Percentiles rank a stretch among this genome's conserved stretches.
Evolutionary conservation across 495 filamentous ascomycete genomes (phyloP).

Genomic region (Evansstolkia leycettana): DNA sequence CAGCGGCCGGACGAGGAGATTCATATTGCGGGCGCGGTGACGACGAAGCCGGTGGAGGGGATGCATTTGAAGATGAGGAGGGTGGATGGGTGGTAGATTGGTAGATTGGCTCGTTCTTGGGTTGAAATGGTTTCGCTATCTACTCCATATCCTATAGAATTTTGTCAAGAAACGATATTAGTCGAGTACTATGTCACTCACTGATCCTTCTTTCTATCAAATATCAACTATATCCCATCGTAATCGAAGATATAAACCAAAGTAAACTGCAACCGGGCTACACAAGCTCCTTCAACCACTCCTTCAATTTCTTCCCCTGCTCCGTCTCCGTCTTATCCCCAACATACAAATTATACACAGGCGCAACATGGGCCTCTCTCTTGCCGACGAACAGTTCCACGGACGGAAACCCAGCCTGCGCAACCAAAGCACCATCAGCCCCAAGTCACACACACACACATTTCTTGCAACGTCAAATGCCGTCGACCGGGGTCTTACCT

Average conservation of each 20-base stretch:
- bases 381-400: slow-evolving; percentile 27
- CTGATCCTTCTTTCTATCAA: too few species aligned
- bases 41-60: slow-evolving; percentile 52
- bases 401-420: slow-evolving; percentile 12
- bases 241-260: too few species aligned
- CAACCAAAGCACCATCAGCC: neutral
- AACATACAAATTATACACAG: slow-evolving; percentile 29
- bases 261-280: neutral
- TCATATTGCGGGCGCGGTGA: slow-evolving; percentile 48
- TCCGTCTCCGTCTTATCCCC: slow-evolving; percentile 23
- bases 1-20: slow-evolving; percentile 48
- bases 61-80: slow-evolving; percentile 47
- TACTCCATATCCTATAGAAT: too few species aligned
- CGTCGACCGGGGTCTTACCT: too few species aligned
- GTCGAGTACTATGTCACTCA: too few species aligned
- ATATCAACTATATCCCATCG: too few species aligned
- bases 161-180: too few species aligned
- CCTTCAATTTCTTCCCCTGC: slow-evolving; percentile 25
- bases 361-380: slow-evolving; percentile 32
- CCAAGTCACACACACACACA: neutral
- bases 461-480: too few species aligned
- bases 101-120: too few species aligned
- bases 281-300: slow-evolving; percentile 17
- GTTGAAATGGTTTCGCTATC: too few species aligned
- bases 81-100: slow-evolving; percentile 56